Evolutionary conservation across 768 basidiomycete genomes (phyloP), one percentile per base, ranked within the genome.

Genomic region (Podaxis sp.): DNA sequence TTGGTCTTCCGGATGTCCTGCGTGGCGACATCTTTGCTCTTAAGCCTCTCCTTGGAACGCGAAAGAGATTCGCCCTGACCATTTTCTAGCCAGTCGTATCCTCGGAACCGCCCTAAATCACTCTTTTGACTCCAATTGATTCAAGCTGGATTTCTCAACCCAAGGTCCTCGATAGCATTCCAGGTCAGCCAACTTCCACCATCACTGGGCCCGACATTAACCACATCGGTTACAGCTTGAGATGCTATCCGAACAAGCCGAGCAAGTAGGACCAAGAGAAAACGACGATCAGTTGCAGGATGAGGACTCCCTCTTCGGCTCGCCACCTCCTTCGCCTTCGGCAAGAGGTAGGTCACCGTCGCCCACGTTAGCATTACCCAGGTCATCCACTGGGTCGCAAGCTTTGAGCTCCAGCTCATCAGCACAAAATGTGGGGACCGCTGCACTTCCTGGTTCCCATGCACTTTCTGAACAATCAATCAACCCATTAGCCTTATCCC

Each of bases 381-480:
- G 79, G 7, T 21, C 37, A 32, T 54, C 44, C 47, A 18, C 52
- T 38, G 52, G 28, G 42, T 48, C 21, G 13, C 52, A 54, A 54
- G 44, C 6, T 7, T 40, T 47, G 59, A 38, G 59, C 60, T 64
- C 64, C 60, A 64, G 67, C 68, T 67, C 68, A 73, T 73, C 77
- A 74, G 76, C 80, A 86, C 82, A 89, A 89, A 91, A 93, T 84
- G 91, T 93, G 90, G 90, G 90, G 90, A 88, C 90, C 89, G 91
- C 91, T 92, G 91, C 91, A 92, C 91, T 92, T 90, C 89, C 89
- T 91, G 91, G 90, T 85, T 90, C 89, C 90, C 90, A 89, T 79
- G 81, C 78, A 74, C 80, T 79, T 89, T 89, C 89, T 91, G 88
- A 92, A 91, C 81, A 87, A 77, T 82, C 89, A 77, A 81, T 87